Percentiles rank a stretch among this genome's conserved stretches.
These are phyloP conservation scores for Fistulinella cinereoalba DNA, from an alignment of 1,284 basidiomycete genomes.

Conservation along the genomic window DNA sequence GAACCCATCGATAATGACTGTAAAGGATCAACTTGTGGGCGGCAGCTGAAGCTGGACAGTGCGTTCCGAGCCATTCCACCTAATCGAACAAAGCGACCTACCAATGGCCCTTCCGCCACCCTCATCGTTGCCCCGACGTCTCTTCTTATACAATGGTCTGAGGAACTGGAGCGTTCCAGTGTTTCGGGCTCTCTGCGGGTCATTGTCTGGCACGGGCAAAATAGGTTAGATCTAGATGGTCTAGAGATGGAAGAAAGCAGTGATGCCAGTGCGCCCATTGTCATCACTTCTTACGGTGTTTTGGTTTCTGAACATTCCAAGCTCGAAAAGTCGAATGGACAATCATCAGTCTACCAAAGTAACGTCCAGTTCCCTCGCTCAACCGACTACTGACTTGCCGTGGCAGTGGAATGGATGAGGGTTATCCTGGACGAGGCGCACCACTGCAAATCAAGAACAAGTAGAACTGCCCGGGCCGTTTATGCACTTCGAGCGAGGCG, in stretches of 20 bases:
- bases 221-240: constrained; percentile 69
- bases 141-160: constrained; percentile 86
- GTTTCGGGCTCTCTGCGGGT: constrained; percentile 67
- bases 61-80: constrained; percentile 49
- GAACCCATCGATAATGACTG: constrained; percentile 38
- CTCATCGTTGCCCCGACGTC: constrained; percentile 94
- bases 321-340: constrained; percentile 47
- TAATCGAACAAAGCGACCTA: constrained; percentile 30
- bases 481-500: constrained; percentile 79
- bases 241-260: constrained; percentile 50
- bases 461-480: constrained; percentile 88
- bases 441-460: constrained; percentile 89
- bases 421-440: constrained; percentile 91
- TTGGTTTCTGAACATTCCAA: constrained; percentile 82
- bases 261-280: constrained; percentile 61
- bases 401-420: constrained; percentile 73
- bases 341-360: constrained; percentile 75
- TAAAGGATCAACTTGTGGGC: constrained; percentile 39
- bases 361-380: constrained; percentile 19
- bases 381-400: constrained; percentile 3
- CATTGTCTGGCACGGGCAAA: constrained; percentile 85
- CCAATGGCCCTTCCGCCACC: constrained; percentile 59
- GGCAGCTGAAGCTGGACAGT: constrained; percentile 61
- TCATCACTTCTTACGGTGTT: constrained; percentile 90
- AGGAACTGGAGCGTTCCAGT: constrained; percentile 78